These are phyloP conservation scores for Monosporascus sp. DNA, from an alignment of 2,329 filamentous ascomycete genomes.

Conservation along the genomic window DNA sequence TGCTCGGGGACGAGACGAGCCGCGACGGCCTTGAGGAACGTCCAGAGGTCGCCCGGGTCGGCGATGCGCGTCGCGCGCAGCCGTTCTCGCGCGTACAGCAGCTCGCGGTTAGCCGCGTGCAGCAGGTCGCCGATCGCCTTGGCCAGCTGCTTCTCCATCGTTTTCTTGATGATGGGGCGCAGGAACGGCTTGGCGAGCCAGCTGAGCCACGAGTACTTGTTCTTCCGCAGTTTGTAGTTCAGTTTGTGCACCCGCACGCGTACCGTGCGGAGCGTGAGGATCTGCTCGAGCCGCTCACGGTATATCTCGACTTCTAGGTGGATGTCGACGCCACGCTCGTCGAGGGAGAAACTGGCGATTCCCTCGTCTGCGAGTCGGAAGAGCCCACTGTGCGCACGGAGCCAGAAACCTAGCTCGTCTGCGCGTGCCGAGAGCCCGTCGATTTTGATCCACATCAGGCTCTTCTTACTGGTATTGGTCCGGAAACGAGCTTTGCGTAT, in stretches of 20 bases:
- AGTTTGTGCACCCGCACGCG: constrained; percentile 83
- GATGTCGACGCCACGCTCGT: constrained; percentile 83
- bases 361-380: constrained; percentile 76
- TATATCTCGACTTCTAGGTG: constrained; percentile 80
- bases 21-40: constrained; percentile 78
- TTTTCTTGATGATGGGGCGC: constrained; percentile 70
- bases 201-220: constrained; percentile 70
- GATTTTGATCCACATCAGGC: constrained; percentile 70
- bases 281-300: constrained; percentile 71
- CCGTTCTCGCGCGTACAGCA: constrained; percentile 81
- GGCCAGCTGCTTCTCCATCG: constrained; percentile 71
- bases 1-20: constrained; percentile 67
- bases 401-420: constrained; percentile 85
- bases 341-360: constrained; percentile 78
- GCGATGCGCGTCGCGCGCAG: constrained; percentile 81
- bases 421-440: constrained; percentile 80
- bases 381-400: constrained; percentile 72
- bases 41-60: constrained; percentile 71
- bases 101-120: constrained; percentile 73
- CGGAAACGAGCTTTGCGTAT: constrained; percentile 71
- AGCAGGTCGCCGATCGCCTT: constrained; percentile 65
- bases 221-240: constrained; percentile 69
- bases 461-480: constrained; percentile 62
- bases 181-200: constrained; percentile 84
- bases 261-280: constrained; percentile 72